phyloP scores from a whole-genome alignment of 176 grass and related monocot genomes.

The Ampelocalamus luodianensis region DNA sequence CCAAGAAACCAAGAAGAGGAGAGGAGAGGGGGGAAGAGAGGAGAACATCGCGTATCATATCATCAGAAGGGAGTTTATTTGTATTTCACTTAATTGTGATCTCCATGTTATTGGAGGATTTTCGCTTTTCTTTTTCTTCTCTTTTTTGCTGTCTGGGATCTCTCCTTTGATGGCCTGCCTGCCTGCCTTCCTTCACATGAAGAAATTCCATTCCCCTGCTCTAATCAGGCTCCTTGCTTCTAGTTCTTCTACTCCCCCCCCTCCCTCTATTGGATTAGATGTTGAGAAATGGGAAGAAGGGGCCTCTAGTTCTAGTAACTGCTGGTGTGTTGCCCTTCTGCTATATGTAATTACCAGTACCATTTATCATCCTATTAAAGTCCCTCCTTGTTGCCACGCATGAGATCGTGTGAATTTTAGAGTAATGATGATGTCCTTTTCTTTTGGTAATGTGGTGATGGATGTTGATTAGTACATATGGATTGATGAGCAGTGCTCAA shows the following conservation, averaged over 20 bases:
- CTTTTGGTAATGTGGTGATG: neutral
- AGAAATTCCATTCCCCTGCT: slow-evolving; percentile 17
- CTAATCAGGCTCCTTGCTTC: neutral
- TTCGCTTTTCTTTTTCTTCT: neutral
- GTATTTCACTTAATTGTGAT: slow-evolving; percentile 45
- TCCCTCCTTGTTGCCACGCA: neutral
- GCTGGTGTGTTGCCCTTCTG: neutral
- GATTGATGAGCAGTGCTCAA: too few species aligned
- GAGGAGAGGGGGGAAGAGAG: neutral
- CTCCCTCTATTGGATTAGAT: neutral
- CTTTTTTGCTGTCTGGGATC: slow-evolving; percentile 28
- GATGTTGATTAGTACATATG: too few species aligned
- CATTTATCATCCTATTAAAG: slow-evolving; percentile 20
- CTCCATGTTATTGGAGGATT: slow-evolving; percentile 27
- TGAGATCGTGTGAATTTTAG: neutral
- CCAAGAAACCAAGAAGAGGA: neutral
- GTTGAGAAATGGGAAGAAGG: slow-evolving; percentile 20
- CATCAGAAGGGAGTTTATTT: slow-evolving; percentile 47
- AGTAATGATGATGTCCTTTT: neutral
- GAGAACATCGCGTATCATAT: neutral
- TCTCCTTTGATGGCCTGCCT: neutral
- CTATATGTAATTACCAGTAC: slow-evolving; percentile 34
- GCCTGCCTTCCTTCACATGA: neutral
- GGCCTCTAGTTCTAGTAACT: slow-evolving; percentile 8
- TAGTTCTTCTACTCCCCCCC: too few species aligned